phyloP scores from a whole-genome alignment of 805 yeast genomes.

The Metschnikowia santaceciliae region DNA sequence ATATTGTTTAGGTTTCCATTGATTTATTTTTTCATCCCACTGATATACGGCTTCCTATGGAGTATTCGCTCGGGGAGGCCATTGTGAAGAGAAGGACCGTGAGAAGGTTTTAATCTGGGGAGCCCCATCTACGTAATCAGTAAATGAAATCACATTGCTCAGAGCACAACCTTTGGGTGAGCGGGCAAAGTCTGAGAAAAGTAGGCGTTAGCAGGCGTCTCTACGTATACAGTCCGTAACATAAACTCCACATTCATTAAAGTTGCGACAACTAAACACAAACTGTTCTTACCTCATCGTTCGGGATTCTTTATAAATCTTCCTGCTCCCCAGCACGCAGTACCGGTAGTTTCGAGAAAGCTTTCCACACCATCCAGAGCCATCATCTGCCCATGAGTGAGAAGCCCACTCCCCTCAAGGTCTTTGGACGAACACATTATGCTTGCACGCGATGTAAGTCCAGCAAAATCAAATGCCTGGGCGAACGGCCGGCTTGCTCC shows the following conservation, averaged over 20 bases:
- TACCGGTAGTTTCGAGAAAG: not conserved
- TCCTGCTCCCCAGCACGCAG: not conserved
- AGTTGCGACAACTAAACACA: not conserved
- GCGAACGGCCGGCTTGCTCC: slow-evolving; percentile 39
- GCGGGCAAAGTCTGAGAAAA: not conserved
- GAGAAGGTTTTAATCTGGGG: not conserved
- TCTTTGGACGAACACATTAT: slow-evolving; percentile 40
- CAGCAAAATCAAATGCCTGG: slow-evolving; percentile 39
- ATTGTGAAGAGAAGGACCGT: not conserved
- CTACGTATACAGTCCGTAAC: slow-evolving; percentile 1
- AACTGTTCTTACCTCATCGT: not conserved
- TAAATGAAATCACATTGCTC: not conserved
- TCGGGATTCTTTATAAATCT: not conserved
- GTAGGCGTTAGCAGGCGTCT: slow-evolving; percentile 1
- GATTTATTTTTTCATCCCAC: not conserved
- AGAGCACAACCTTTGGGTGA: not conserved
- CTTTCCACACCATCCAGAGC: not conserved
- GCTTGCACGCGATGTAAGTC: slow-evolving; percentile 42
- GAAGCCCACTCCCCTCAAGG: slow-evolving; percentile 32
- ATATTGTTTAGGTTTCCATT: not conserved
- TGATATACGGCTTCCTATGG: not conserved
- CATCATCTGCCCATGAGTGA: slow-evolving; percentile 7
- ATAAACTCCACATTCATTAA: not conserved
- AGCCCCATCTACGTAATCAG: not conserved
- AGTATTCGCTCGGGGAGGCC: not conserved